Conservation (phyloP, 2,329 filamentous ascomycete species). For the Cordyceps farinosa region DNA sequence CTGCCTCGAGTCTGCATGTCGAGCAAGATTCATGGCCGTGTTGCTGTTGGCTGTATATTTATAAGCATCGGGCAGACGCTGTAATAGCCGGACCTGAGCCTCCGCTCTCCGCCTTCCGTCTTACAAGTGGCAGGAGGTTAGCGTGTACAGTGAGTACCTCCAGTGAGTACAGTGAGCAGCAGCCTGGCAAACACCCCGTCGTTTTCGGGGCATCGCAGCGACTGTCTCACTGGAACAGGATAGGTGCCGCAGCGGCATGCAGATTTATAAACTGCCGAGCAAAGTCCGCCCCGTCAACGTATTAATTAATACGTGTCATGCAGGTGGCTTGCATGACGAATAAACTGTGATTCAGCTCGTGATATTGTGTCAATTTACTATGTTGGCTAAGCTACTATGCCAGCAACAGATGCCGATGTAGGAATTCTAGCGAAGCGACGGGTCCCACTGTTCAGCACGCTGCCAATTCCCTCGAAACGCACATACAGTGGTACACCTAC, state of each 20-base stretch:
- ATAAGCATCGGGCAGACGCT: neutral
- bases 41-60: neutral
- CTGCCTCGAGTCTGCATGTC: neutral
- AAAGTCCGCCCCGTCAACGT: neutral
- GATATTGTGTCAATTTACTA: no score
- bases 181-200: neutral
- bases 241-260: neutral
- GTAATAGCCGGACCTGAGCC: neutral
- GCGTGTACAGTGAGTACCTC: no score
- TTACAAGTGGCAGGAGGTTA: no score
- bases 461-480: neutral
- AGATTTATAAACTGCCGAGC: neutral
- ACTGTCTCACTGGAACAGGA: neutral
- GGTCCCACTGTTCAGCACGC: neutral
- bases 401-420: no score
- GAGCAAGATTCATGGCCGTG: neutral
- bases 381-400: no score
- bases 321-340: neutral
- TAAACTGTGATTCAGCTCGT: neutral
- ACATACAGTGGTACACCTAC: neutral
- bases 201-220: neutral
- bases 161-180: no score
- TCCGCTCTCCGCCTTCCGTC: neutral
- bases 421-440: neutral
- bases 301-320: neutral